Percentiles rank a stretch among this genome's conserved stretches.
These are phyloP conservation scores for Calonectria hawksworthii DNA, from an alignment of 2,329 filamentous ascomycete species.

Conservation along the genomic window DNA sequence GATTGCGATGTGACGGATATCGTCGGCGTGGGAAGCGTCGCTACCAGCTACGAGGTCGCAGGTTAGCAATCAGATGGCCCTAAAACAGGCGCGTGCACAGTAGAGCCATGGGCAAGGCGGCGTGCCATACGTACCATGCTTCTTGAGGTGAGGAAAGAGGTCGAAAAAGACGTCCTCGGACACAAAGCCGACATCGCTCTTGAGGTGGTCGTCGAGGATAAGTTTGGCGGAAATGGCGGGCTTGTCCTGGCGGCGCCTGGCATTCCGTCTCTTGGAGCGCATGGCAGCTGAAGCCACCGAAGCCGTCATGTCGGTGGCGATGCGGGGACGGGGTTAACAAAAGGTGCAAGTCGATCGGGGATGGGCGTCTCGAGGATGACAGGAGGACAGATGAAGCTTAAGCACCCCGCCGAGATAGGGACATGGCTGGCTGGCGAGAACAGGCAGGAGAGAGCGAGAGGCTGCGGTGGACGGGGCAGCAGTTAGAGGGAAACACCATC, in stretches of 20 bases:
- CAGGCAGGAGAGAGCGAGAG: background rate
- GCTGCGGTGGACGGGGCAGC: background rate
- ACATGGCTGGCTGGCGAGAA: conserved; percentile 11
- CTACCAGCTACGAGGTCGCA: conserved; percentile 38
- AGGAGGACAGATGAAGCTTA: conserved; percentile 30
- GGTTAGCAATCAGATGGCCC: conserved; percentile 6
- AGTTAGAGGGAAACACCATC: background rate
- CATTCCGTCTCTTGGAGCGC: conserved; percentile 57
- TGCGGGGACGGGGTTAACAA: conserved; percentile 6
- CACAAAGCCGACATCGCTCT: conserved; percentile 86
- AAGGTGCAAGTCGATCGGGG: conserved; percentile 24
- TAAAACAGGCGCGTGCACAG: background rate
- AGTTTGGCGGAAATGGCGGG: conserved; percentile 83
- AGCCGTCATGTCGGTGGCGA: conserved; percentile 47
- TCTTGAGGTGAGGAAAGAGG: conserved; percentile 76
- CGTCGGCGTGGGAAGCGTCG: conserved; percentile 54
- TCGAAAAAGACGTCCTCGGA: conserved; percentile 89
- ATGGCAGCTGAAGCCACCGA: conserved; percentile 43
- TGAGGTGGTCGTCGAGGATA: conserved; percentile 86
- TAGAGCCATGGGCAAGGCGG: conserved; percentile 31
- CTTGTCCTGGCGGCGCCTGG: conserved; percentile 76
- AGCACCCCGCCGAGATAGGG: conserved; percentile 30
- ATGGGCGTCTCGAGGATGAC: conserved; percentile 16
- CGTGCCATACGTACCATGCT: conserved; percentile 59
- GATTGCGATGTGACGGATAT: conserved; percentile 76